Conservation (phyloP, 441 rosid species). For the Theobroma grandiflorum region DNA sequence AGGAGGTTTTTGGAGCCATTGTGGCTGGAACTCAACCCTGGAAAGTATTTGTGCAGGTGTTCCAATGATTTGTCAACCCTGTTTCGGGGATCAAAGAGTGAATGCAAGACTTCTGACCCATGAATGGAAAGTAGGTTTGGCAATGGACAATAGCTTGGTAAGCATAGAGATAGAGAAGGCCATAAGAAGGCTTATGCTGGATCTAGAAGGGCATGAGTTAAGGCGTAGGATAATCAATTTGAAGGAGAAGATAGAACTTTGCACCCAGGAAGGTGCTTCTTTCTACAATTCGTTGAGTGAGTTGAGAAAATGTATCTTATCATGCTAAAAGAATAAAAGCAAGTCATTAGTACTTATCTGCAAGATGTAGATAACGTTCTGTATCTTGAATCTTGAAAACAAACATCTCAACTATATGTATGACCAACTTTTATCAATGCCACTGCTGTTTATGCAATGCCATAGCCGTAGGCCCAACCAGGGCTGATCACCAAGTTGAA, state of each 20-base stretch:
- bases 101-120: constrained; percentile 42
- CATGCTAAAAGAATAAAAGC: not conserved
- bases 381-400: not conserved
- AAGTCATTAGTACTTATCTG: no score
- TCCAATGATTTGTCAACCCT: constrained; percentile 43
- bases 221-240: constrained; percentile 29
- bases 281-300: constrained; percentile 27
- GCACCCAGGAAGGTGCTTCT: constrained; percentile 27
- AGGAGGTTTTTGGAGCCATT: constrained; percentile 56
- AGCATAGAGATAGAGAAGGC: constrained; percentile 29
- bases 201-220: constrained; percentile 36
- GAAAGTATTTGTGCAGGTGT: constrained; percentile 47
- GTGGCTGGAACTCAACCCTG: constrained; percentile 56
- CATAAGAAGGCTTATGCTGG: constrained; percentile 33
- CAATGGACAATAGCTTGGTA: constrained; percentile 29
- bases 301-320: not conserved
- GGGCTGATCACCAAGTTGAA: not conserved
- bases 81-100: constrained; percentile 39
- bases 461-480: no score
- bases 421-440: no score
- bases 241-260: constrained; percentile 17
- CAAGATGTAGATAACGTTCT: not conserved
- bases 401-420: not conserved
- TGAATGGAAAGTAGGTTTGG: constrained; percentile 42
- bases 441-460: not conserved